Evolutionary conservation across 495 filamentous ascomycete genomes (phyloP).

Genomic region (Parachaetomium inaequale): DNA sequence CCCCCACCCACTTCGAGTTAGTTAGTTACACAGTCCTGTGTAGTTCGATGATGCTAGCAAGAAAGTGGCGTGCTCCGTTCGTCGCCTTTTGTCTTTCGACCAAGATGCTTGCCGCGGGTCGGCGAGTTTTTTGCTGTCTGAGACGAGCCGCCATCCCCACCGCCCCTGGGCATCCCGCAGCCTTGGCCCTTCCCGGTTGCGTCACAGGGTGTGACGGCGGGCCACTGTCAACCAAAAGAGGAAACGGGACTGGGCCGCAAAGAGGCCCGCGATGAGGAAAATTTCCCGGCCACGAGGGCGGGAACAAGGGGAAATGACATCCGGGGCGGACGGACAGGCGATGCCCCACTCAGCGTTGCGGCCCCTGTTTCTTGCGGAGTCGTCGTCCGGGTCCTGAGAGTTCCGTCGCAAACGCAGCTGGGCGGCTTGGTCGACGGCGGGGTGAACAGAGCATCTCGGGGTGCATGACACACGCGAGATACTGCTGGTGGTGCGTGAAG

Average conservation of each 20-base stretch:
- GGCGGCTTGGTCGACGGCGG: not conserved
- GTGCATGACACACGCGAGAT: not conserved
- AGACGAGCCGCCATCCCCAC: not conserved
- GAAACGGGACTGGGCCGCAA: slow-evolving; percentile 21
- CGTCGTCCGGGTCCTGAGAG: not conserved
- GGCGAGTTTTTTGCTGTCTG: slow-evolving; percentile 1
- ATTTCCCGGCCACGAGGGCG: slow-evolving; percentile 29
- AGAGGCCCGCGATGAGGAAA: slow-evolving; percentile 24
- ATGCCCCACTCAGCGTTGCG: not conserved
- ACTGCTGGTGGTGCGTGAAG: not conserved
- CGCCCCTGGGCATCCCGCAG: not conserved
- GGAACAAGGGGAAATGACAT: slow-evolving; percentile 17
- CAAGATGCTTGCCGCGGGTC: too few relatives aligned
- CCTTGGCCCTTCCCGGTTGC: not conserved
- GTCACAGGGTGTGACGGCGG: slow-evolving; percentile 4
- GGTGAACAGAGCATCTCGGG: not conserved
- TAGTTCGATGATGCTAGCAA: too few relatives aligned
- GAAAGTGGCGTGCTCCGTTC: too few relatives aligned
- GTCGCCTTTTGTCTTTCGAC: too few relatives aligned
- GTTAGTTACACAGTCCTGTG: too few relatives aligned
- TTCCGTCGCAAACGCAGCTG: too few relatives aligned
- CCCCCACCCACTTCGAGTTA: not conserved
- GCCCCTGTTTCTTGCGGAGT: not conserved
- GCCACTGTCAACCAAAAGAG: slow-evolving; percentile 6
- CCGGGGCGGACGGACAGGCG: not conserved